Evolutionary conservation across 108 stramenopile species (phyloP).

Genomic region (Pseudonitzschia pungens): DNA sequence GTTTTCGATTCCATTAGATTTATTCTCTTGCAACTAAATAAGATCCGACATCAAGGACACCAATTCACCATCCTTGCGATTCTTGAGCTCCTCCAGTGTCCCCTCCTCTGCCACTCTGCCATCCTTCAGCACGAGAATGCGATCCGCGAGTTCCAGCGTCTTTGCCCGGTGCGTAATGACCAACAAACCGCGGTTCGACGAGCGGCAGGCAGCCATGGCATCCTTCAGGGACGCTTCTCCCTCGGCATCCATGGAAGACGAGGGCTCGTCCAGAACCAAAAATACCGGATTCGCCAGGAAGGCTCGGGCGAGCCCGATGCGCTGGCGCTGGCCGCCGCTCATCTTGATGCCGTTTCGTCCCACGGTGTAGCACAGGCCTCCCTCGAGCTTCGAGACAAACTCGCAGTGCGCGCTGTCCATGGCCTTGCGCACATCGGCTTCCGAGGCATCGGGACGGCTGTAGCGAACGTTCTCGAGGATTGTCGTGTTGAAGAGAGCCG

Average conservation of each 20-base stretch:
- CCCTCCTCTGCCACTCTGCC: conserved; percentile 63
- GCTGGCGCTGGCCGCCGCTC: conserved; percentile 95
- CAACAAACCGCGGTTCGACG: conserved; percentile 48
- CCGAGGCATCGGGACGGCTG: conserved; percentile 54
- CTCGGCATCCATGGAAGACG: conserved; percentile 72
- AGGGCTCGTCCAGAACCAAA: conserved; percentile 92
- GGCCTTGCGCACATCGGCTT: conserved; percentile 52
- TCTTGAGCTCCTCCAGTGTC: conserved; percentile 41
- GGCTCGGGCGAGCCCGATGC: conserved; percentile 93
- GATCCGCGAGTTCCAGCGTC: conserved; percentile 64
- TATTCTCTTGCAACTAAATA: conserved; percentile 2
- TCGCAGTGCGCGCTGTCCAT: conserved; percentile 62
- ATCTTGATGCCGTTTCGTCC: conserved; percentile 86
- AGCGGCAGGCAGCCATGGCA: conserved; percentile 62
- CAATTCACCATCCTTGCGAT: conserved; percentile 48
- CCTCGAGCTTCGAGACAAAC: conserved; percentile 71
- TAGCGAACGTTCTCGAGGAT: conserved; percentile 83
- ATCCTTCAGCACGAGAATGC: conserved; percentile 68
- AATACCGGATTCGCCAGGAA: conserved; percentile 84
- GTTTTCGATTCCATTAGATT: too few species aligned
- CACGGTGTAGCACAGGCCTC: conserved; percentile 76
- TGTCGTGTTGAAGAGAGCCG: conserved; percentile 74
- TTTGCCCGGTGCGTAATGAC: conserved; percentile 76
- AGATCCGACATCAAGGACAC: conserved; percentile 68
- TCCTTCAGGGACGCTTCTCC: conserved; percentile 74